Evolutionary conservation across 495 filamentous ascomycete species (phyloP).

Genomic region (Opeltia flavorubescens): DNA sequence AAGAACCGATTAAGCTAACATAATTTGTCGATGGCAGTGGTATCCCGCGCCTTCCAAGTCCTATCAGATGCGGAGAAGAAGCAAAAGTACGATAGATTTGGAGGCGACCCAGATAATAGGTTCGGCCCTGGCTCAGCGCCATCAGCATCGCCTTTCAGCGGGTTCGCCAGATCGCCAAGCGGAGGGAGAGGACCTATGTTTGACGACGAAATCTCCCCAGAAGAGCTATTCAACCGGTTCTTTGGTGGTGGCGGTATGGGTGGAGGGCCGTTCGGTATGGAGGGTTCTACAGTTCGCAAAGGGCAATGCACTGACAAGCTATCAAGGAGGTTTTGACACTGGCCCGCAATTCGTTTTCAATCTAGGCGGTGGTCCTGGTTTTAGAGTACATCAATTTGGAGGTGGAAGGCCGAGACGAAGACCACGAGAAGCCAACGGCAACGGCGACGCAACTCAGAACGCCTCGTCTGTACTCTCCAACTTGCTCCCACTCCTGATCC

Average conservation of each 20-base stretch:
- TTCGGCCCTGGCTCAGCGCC: slow-evolving; percentile 46
- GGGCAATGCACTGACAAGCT: background rate
- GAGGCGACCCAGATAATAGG: slow-evolving; percentile 80
- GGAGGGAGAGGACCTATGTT: slow-evolving; percentile 42
- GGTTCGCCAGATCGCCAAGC: slow-evolving; percentile 37
- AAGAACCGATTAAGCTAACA: slow-evolving; percentile 7
- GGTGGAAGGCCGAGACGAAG: slow-evolving; percentile 51
- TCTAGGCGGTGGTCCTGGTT: slow-evolving; percentile 65
- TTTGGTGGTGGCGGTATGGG: slow-evolving; percentile 65
- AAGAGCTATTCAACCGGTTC: slow-evolving; percentile 92
- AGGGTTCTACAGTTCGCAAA: background rate
- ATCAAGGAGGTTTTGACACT: slow-evolving; percentile 41
- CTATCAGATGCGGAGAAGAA: slow-evolving; percentile 90
- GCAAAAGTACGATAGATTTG: slow-evolving; percentile 70
- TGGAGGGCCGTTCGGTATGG: slow-evolving; percentile 50
- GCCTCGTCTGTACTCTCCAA: slow-evolving; percentile 35
- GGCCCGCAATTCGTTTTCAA: slow-evolving; percentile 87
- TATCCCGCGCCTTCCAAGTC: slow-evolving; percentile 83
- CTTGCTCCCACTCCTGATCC: slow-evolving; percentile 72
- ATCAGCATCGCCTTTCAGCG: slow-evolving; percentile 53
- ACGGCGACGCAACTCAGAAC: slow-evolving; percentile 33
- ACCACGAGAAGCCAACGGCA: slow-evolving; percentile 47
- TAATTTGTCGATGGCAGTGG: slow-evolving; percentile 52
- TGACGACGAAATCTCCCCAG: slow-evolving; percentile 86
- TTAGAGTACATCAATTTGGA: slow-evolving; percentile 79